Conservation (phyloP, 805 yeast species). For the Candida namnaoensis region DNA sequence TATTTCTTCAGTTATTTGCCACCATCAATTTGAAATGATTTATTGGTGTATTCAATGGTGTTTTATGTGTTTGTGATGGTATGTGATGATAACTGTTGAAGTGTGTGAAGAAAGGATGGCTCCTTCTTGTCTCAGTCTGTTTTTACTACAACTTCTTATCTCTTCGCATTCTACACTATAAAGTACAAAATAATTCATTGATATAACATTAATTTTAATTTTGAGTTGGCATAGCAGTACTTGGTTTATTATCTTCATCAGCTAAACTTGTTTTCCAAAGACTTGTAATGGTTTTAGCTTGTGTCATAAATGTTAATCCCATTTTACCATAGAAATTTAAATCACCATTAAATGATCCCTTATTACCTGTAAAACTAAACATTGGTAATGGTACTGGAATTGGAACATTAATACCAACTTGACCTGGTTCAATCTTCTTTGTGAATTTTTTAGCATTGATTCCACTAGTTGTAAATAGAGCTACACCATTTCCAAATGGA, state of each 20-base stretch:
- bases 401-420: conserved; percentile 72
- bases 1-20: too few relatives aligned
- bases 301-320: conserved; percentile 65
- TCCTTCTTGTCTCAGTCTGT: too few relatives aligned
- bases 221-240: conserved; percentile 66
- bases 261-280: conserved; percentile 54
- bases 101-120: too few relatives aligned
- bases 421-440: conserved; percentile 63
- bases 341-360: conserved; percentile 70
- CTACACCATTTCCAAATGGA: conserved; percentile 64
- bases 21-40: too few relatives aligned
- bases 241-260: conserved; percentile 38
- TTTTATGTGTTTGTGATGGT: too few relatives aligned
- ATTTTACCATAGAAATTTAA: conserved; percentile 74
- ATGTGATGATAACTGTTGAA: too few relatives aligned
- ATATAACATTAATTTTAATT: conserved; percentile 13
- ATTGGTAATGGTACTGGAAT: conserved; percentile 77
- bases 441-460: conserved; percentile 63
- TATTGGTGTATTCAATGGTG: too few relatives aligned
- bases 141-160: too few relatives aligned
- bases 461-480: conserved; percentile 64
- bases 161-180: too few relatives aligned
- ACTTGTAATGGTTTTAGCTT: conserved; percentile 66
- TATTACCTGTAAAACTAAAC: conserved; percentile 74
- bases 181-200: too few relatives aligned